Percentiles rank a stretch among this genome's conserved stretches.
Conservation (phyloP, 352 stramenopile genomes). For the Globisporangium abappressorium region DNA sequence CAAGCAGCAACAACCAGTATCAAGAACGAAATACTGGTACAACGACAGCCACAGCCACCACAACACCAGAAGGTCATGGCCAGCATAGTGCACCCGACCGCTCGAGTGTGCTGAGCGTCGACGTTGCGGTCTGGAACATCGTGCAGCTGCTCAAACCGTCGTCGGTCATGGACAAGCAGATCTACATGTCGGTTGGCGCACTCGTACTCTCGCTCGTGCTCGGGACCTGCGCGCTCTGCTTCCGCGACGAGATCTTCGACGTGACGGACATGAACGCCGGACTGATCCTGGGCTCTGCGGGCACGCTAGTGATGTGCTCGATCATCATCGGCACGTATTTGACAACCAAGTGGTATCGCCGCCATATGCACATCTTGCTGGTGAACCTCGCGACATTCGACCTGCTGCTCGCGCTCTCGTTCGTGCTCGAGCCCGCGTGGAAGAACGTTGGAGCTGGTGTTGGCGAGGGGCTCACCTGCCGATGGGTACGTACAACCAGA, state of each 20-base stretch:
- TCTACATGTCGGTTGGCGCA: slow-evolving; percentile 36
- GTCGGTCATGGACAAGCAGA: slow-evolving; percentile 30
- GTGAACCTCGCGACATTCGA: slow-evolving; percentile 63
- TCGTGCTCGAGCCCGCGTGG: slow-evolving; percentile 68
- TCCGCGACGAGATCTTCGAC: slow-evolving; percentile 40
- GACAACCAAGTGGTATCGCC: slow-evolving; percentile 48
- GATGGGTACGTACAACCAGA: slow-evolving; percentile 31
- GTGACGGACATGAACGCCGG: slow-evolving; percentile 56
- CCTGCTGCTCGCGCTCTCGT: slow-evolving; percentile 60
- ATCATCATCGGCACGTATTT: slow-evolving; percentile 51
- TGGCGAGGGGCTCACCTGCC: slow-evolving; percentile 34
- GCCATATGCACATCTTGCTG: slow-evolving; percentile 73
- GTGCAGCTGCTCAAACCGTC: slow-evolving; percentile 23
- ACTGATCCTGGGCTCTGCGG: slow-evolving; percentile 55
- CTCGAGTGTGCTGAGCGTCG: slow-evolving; percentile 16
- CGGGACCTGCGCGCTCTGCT: slow-evolving; percentile 35
- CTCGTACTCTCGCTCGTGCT: slow-evolving; percentile 47
- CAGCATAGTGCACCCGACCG: background rate
- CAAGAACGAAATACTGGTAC: background rate
- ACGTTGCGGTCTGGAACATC: slow-evolving; percentile 24
- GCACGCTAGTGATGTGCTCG: slow-evolving; percentile 56
- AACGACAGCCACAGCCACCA: slow-evolving; percentile 12
- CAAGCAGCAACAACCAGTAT: background rate
- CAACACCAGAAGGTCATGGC: background rate
- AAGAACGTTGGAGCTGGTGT: slow-evolving; percentile 36